These are phyloP conservation scores for Waitea zeae DNA, from an alignment of 1,284 basidiomycete species.

Conservation along the genomic window DNA sequence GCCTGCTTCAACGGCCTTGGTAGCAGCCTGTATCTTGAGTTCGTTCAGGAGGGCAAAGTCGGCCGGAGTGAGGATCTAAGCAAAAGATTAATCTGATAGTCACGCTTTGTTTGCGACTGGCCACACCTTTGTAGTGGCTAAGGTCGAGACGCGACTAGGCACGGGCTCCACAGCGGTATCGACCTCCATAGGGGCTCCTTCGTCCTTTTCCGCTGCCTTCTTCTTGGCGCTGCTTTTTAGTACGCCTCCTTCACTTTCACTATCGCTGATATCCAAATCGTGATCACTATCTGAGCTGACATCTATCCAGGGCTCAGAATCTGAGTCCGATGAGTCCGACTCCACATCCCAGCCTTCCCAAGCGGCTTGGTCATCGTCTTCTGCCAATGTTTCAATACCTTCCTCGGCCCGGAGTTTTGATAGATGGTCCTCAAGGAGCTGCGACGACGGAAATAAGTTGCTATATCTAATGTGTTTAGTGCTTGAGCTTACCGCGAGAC, in stretches of 20 bases:
- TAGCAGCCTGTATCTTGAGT: constrained; percentile 72
- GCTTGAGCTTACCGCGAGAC: constrained; percentile 46
- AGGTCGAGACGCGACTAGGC: constrained; percentile 28
- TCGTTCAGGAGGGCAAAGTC: constrained; percentile 93
- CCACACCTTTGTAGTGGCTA: constrained; percentile 66
- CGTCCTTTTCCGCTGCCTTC: constrained; percentile 17
- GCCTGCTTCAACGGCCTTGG: constrained; percentile 50
- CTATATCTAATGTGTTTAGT: neutral
- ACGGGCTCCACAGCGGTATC: constrained; percentile 10
- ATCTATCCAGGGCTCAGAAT: constrained; percentile 70
- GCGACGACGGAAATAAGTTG: constrained; percentile 3
- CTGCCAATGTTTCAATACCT: constrained; percentile 27
- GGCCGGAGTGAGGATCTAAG: constrained; percentile 89
- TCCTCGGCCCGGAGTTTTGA: constrained; percentile 53
- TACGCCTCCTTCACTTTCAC: constrained; percentile 59
- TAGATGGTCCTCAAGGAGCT: constrained; percentile 83
- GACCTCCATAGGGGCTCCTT: constrained; percentile 14
- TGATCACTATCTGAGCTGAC: constrained; percentile 62
- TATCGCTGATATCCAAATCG: constrained; percentile 69
- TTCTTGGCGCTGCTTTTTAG: constrained; percentile 13
- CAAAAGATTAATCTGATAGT: constrained; percentile 3
- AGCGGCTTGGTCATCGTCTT: constrained; percentile 53
- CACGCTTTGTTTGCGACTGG: neutral
- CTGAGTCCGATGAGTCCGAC: constrained; percentile 47
- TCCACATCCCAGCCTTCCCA: constrained; percentile 92